phyloP scores from a whole-genome alignment of 768 basidiomycete genomes.

The Amanita rubescens region DNA sequence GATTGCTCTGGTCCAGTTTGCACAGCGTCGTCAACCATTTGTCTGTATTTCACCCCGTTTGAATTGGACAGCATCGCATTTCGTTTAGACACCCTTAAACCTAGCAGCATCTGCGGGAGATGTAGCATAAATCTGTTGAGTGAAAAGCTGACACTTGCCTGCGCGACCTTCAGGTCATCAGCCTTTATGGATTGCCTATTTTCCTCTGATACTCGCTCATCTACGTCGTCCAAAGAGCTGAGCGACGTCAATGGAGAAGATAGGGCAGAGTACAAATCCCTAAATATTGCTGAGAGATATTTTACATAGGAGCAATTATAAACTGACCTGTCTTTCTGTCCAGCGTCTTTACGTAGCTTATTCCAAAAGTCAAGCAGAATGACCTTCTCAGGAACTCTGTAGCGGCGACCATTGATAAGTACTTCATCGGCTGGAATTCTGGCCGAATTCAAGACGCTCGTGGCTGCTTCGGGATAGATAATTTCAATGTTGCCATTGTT shows the following conservation, averaged over 20 bases:
- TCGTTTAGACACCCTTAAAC: not conserved
- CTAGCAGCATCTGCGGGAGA: slow-evolving; percentile 2
- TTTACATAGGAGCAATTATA: not conserved
- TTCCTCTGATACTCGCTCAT: slow-evolving; percentile 29
- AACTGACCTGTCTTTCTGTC: slow-evolving; percentile 35
- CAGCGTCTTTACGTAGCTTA: slow-evolving; percentile 49
- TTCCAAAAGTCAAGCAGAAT: slow-evolving; percentile 96
- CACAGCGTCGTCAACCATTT: slow-evolving; percentile 18
- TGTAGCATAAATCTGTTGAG: not conserved
- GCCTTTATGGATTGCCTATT: slow-evolving; percentile 22
- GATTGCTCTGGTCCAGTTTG: slow-evolving; percentile 24
- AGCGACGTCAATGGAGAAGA: slow-evolving; percentile 72
- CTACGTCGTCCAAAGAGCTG: slow-evolving; percentile 61
- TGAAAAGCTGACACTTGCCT: slow-evolving; percentile 30
- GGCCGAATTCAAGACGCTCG: slow-evolving; percentile 26
- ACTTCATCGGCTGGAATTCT: slow-evolving; percentile 73
- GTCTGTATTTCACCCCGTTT: slow-evolving; percentile 13
- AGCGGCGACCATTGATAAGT: slow-evolving; percentile 81
- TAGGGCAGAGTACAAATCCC: slow-evolving; percentile 42
- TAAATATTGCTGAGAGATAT: slow-evolving; percentile 11
- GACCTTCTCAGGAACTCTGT: slow-evolving; percentile 87
- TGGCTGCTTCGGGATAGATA: slow-evolving; percentile 55
- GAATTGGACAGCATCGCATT: not conserved
- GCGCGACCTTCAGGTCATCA: slow-evolving; percentile 53
- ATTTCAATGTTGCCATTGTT: slow-evolving; percentile 95